Base-by-base conservation (phyloP, 345 rosid species). In the Brassica cretica region DNA sequence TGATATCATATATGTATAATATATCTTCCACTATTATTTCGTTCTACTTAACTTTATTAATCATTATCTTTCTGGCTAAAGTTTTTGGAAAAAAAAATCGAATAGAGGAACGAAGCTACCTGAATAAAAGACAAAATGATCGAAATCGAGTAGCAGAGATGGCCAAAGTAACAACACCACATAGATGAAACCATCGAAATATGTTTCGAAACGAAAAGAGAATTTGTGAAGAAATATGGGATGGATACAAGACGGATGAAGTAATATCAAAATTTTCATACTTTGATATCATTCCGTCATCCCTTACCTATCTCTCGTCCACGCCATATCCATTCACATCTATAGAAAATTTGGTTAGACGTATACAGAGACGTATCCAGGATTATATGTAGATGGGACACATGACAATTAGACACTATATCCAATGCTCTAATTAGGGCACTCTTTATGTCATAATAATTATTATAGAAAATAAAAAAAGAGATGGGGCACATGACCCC, bases 21-120 rank as follows among this genome's bases (percentile, higher is more conserved):
- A 9, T 39, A 60, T 62, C 10, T 64, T 77, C 71, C 80, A 70
- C 46, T 61, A 60, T 41, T 72, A 58, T 78, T 65, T 71, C 53
- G 16, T 11, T 58, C 60, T 72, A 39, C 7, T 61, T 44, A 21
- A 49, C 77, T 44, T 78, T 66, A 55, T 58, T 66, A 41, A 72
- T 44, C 29, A 66, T 66, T 78, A 44, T 78, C 76, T 58, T 78
- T 56, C 60, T 44, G 49, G 66, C 55, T 51, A 51, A 51, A 51
- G 56, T 18, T 51, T 51, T 51, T 51, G 19, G 19, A 51, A n/a
- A n/a, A 51, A 18, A 51, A 51, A 51, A 51, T 51, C 19, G 56
- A 51, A 51, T 51, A n/a, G 8, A 51, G 56, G 6, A 6, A n/a
- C 56, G 56, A 51, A 51, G 56, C 56, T 51, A 18, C 56, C 2